Percentiles rank a stretch among this genome's conserved stretches.
phyloP scores from a whole-genome alignment of 768 basidiomycete genomes.

The Mycena alexandri region DNA sequence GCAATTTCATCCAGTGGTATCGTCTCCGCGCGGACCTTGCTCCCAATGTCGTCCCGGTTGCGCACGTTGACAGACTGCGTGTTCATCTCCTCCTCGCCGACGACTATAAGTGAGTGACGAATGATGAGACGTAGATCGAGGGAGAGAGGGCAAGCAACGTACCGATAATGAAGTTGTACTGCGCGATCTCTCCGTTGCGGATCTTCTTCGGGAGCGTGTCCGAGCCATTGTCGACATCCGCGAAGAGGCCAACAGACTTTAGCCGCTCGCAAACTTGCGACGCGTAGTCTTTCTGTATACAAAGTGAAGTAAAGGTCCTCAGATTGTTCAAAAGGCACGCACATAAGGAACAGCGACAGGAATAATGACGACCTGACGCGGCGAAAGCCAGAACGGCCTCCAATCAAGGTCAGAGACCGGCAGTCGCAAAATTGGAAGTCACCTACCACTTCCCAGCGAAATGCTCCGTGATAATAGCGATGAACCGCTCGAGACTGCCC shows the following conservation, averaged over 20 bases:
- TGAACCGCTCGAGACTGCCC: conserved; percentile 94
- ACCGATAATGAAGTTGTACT: conserved; percentile 99
- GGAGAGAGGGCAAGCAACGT: conserved; percentile 42
- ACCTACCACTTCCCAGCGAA: conserved; percentile 96
- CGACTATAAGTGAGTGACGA: conserved; percentile 67
- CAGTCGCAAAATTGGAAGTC: conserved; percentile 11
- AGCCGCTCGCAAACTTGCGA: conserved; percentile 81
- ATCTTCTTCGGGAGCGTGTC: conserved; percentile 98
- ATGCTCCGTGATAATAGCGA: conserved; percentile 97
- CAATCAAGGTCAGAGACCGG: conserved; percentile 19
- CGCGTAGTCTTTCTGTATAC: conserved; percentile 87
- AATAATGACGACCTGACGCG: conserved; percentile 95
- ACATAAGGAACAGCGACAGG: conserved; percentile 94
- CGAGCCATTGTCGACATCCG: conserved; percentile 92
- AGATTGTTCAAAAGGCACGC: conserved; percentile 48
- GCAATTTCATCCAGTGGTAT: conserved; percentile 78
- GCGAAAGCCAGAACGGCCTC: conserved; percentile 98
- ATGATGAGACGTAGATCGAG: conserved; percentile 7
- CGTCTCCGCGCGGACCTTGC: conserved; percentile 84
- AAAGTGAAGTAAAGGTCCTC: conserved; percentile 25
- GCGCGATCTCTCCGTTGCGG: conserved; percentile 95
- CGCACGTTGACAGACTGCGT: conserved; percentile 92
- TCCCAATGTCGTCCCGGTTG: conserved; percentile 93
- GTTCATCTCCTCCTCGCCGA: conserved; percentile 93
- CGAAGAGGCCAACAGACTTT: conserved; percentile 78